Evolutionary conservation across 2,329 filamentous ascomycete species (phyloP), one percentile per base, ranked within the genome.

Genomic region (Xylaria arbuscula): DNA sequence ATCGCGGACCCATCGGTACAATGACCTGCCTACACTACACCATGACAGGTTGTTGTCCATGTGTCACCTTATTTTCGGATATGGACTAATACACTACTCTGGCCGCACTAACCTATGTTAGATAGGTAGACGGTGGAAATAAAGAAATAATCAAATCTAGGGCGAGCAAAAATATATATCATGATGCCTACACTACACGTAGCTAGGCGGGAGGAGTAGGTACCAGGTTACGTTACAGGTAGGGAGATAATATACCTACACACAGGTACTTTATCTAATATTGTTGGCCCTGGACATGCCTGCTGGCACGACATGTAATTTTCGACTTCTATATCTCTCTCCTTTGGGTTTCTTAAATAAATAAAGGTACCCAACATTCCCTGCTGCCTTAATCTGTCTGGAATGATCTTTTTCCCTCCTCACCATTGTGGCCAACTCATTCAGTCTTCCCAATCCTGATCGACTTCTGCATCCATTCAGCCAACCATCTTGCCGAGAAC

Each of bases 291-390:
- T 32, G 15, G n/a, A 45, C 22, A 42, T 8, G 28, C 50, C 17
- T 56, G 62, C 57, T 64, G 42, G 56, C 53, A 61, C 55, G 32
- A 64, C 40, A n/a, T 17, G 55, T 68, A 63, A 54, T 57, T 66
- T 55, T 61, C 48, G 40, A 36, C 19, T 63, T 42, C 51, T 42
- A 45, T 56, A 24, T 57, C 42, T 54, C 7, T 45, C 22, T 47
- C 28, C 28, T 57, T 42, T 32, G 42, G 62, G 58, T 62, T 53
- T 58, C 36, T 58, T 64, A 62, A 42, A 62, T 64, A 62, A 42
- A 66, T 66, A 66, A 60, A 69, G 50, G 63, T 66, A 48, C 63
- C 67, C 45, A 66, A 59, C 66, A 70, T 70, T 70, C 66, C 69
- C 67, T 32, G 56, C 58, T 61, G 68, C 62, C 66, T 32, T 38